Evolutionary conservation across 805 yeast species (phyloP), one percentile per base, ranked within the genome.

Genomic region (Nadsonia fulvescens): DNA sequence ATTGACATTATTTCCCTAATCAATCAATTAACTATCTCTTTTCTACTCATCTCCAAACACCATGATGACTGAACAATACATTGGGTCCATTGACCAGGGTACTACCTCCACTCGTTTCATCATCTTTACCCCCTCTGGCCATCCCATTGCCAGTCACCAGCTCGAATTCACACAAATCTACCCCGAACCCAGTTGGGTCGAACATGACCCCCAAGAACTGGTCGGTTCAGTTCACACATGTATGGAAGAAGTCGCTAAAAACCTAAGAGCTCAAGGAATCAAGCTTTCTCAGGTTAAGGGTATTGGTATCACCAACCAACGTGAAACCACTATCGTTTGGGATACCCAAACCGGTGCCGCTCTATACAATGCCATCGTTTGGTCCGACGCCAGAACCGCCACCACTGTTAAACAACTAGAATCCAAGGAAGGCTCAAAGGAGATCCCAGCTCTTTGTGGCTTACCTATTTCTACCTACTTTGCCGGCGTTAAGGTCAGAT

Each of bases 361-460:
- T 4, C 63, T 81, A 29, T 64, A 72, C 44, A 73, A 77, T 46
- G 95, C 94, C 43, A 79, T 83, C 47, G 92, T 83, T 18, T 83
- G 96, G 96, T 78, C 86, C 35, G 96, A 83, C 53, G 77, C 92
- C 20, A 66, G 96, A 44, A 86, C 92, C 20, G 54, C 76, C 6
- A 67, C 60, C 11, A 62, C 77, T 25, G 82, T 81, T 28, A 64
- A 65, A 34, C 64, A 69, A 36, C 58, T 74, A 45, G 63, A 63
- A 39, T 54, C 58, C 31, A 57, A 58, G 37, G 70, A 63, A 16
- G 59, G 58, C 25, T 62, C 76, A 35, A 66, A 62, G 22, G 58
- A 58, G 29, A 57, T 81, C 39, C 61, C 66, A 40, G 56, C 63
- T 37, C 66, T 63, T 38, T 73, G 79, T 22, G 96, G 96, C 6